Conservation (phyloP, 164 flowering plant genomes). For the Aristolochia contorta region DNA sequence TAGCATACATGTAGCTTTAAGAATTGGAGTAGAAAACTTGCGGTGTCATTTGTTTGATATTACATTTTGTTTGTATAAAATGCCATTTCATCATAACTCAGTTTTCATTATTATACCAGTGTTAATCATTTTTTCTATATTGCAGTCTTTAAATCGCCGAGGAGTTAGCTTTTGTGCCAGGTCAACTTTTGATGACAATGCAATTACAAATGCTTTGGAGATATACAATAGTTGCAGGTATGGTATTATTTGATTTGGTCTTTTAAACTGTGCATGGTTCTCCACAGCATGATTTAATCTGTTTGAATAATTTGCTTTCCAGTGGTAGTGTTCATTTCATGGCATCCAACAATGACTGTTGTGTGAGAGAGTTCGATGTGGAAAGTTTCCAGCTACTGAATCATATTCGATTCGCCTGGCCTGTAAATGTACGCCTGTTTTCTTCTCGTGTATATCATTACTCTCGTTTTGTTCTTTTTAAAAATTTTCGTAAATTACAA, state of each 20-base stretch:
- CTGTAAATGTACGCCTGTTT: conserved; percentile 56
- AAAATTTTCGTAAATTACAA: not conserved
- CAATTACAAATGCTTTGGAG: conserved; percentile 64
- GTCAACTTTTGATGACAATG: conserved; percentile 53
- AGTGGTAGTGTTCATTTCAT: conserved; percentile 56
- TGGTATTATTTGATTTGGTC: not conserved
- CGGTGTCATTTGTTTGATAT: no score
- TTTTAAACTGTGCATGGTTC: not conserved
- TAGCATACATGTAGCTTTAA: no score
- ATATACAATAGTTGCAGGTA: conserved; percentile 56
- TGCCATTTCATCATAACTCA: no score
- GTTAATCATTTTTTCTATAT: not conserved
- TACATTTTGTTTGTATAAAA: no score
- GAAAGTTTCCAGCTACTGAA: conserved; percentile 55
- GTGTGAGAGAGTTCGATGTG: conserved; percentile 54
- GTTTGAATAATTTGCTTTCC: conserved; percentile 7
- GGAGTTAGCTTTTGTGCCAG: conserved; percentile 69
- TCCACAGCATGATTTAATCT: conserved; percentile 1
- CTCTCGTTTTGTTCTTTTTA: no score
- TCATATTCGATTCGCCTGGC: conserved; percentile 59
- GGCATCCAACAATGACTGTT: conserved; percentile 64
- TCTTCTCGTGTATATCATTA: no score
- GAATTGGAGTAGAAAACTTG: no score
- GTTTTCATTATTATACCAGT: no score
- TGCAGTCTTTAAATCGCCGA: conserved; percentile 42